A percentile compares a stretch with the other conserved stretches of the same genome.
Evolutionary conservation across 192 early-diverging fungal genomes (phyloP).

Genomic region (Mortierella hygrophila): DNA sequence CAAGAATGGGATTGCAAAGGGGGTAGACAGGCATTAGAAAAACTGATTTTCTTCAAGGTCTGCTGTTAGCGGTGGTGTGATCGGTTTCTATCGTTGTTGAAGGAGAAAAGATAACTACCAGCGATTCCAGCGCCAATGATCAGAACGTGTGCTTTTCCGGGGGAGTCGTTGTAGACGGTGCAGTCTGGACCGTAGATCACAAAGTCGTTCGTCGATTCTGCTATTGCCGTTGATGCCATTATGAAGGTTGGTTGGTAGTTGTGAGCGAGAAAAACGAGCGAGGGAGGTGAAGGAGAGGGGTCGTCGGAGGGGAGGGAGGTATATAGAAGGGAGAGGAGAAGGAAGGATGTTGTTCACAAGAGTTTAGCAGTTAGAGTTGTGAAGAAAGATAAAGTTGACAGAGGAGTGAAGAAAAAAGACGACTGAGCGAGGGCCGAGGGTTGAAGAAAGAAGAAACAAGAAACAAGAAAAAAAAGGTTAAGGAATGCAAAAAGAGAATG

Average conservation of each 20-base stretch:
- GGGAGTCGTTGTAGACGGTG: constrained; percentile 2
- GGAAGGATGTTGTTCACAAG: not conserved
- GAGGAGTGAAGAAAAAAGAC: not conserved
- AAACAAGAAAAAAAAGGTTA: not conserved
- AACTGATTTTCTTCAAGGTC: not conserved
- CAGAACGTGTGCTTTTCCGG: not conserved
- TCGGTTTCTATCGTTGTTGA: not conserved
- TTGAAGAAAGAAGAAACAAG: not conserved
- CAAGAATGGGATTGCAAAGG: not conserved
- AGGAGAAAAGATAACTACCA: not conserved
- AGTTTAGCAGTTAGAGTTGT: not conserved
- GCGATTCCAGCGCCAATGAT: not conserved
- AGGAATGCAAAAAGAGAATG: not conserved
- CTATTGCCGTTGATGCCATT: not conserved
- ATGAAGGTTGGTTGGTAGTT: not conserved
- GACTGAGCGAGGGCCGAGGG: not conserved
- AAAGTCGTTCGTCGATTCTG: not conserved
- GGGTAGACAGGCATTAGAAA: not conserved
- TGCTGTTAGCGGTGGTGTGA: not conserved
- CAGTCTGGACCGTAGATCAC: not conserved
- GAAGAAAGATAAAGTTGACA: not conserved
- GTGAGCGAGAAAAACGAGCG: not conserved
- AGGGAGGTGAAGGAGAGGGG: no score
- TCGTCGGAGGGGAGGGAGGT: not conserved
- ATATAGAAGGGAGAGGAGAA: not conserved